These are phyloP conservation scores for Penicillium samsonianum DNA, from an alignment of 495 filamentous ascomycete genomes.

Conservation along the genomic window DNA sequence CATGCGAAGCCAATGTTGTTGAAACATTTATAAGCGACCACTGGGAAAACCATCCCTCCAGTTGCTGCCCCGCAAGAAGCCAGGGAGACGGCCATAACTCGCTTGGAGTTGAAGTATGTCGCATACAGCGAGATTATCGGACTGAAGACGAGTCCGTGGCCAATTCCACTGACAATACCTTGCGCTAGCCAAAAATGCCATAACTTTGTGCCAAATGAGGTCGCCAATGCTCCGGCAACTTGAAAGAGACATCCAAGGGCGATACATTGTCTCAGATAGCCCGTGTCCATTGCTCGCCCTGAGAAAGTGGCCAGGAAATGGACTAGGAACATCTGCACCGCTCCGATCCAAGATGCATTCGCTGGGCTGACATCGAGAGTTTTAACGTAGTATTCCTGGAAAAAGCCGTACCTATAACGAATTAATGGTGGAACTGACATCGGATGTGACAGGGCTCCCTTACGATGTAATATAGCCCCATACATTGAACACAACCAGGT, in stretches of 20 bases:
- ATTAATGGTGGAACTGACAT: not conserved
- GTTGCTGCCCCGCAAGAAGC: constrained; percentile 61
- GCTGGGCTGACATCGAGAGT: constrained; percentile 47
- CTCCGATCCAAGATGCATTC: constrained; percentile 61
- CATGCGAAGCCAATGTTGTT: constrained; percentile 66
- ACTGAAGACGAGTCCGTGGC: constrained; percentile 65
- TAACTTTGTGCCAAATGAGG: constrained; percentile 50
- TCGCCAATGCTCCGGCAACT: constrained; percentile 64
- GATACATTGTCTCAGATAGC: constrained; percentile 57
- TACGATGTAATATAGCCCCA: constrained; percentile 61
- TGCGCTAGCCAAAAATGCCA: constrained; percentile 76
- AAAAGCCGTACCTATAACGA: constrained; percentile 59
- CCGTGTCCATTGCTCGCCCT: constrained; percentile 60
- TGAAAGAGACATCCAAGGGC: constrained; percentile 53
- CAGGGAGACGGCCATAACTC: constrained; percentile 62
- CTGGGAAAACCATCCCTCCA: constrained; percentile 70
- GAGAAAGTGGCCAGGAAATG: constrained; percentile 42
- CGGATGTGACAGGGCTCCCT: not conserved
- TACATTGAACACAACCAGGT: constrained; percentile 59
- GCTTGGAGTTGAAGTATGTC: constrained; percentile 66
- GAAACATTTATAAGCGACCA: constrained; percentile 61
- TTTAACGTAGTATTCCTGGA: constrained; percentile 66
- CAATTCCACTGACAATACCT: constrained; percentile 65
- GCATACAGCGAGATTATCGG: constrained; percentile 59
- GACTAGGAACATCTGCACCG: constrained; percentile 38